Evolutionary conservation across 805 yeast species (phyloP), one percentile per base, ranked within the genome.

Genomic region (Clavispora phyllophila): DNA sequence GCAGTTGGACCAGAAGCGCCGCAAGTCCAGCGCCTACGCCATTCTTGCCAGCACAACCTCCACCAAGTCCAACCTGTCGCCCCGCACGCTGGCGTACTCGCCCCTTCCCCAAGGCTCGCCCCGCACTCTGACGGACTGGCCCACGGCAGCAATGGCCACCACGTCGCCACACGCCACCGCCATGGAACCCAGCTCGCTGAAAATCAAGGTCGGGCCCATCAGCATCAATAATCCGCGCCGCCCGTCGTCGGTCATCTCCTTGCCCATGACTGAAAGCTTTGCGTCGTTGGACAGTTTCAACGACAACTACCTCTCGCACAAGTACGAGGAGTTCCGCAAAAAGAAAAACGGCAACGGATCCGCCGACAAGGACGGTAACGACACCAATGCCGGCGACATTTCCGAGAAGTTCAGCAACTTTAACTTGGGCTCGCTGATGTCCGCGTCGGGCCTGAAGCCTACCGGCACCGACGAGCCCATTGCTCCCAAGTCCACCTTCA

Each of bases 251-350:
- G 74, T 85, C 35, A 81, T 83, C 43, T 75, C 82, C 22, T 65
- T 84, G 31, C 87, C 87, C 0, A 67, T 82, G 13, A 82, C 79
- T 47, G 86, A 85, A 33, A 82, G 89, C 47, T 84, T 83, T 68
- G 91, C 91, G 1, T 84, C 90, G 0, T 64, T 85, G 55, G 89
- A 82, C 54, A 80, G 89, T 57, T 73, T 77, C 45, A 81, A 82
- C 55, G 75, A 79, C 50, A 84, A 79, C 40, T 76, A 72, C 45
- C 70, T 72, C 46, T 72, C 63, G 40, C 48, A 57, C 43, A 65
- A 65, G 46, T 67, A 67, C 44, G 60, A 62, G 20, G 71, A 69
- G 43, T 63, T 49, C 50, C 41, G 48, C 24, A 57, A 48, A 41
- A 47, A 45, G 37, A 47, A 45, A 40, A 42, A 7, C 42, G 41